Evolutionary conservation across 495 filamentous ascomycete genomes (phyloP), one percentile per base, ranked within the genome.

Genomic region (Penicillium soppii): DNA sequence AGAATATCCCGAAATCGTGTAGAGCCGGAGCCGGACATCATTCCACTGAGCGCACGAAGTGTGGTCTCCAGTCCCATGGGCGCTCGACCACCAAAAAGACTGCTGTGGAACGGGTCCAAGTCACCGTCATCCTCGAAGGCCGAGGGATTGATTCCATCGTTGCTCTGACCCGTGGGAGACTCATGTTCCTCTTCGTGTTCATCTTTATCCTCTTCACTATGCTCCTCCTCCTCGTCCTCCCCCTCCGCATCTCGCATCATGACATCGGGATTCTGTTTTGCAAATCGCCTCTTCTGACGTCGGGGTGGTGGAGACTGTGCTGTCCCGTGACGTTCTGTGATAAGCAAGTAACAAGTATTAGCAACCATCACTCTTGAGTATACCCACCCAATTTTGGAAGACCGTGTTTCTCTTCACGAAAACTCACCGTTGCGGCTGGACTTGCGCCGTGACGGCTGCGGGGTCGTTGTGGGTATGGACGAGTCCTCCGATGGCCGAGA

Each of bases 11-110:
- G 83, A 36, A 99, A 72, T 37, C 90, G 83, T 5, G 84, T 78
- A 20, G 88, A 88, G n/a, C n/a, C n/a, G 49, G 90, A 82, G 27
- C 90, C 88, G 2, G 90, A 85, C 73, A 96, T 90, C 80, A 97
- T 94, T 53, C 94, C 92, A 51, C 80, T 94, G 54, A 98, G 71
- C 5, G 89, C 88, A 55, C 94, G 80, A 5, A 98, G 80, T 7
- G 91, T 95, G 58, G 74, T 89, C 16, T 89, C 89, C n/a, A 97
- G 75, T 25, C 80, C 80, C 54, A 79, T 71, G 2, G 86, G 76
- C 16, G 82, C 80, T 25, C 81, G 81, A 15, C 82, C 80, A 48
- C 89, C 86, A 50, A 95, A 87, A 55, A 84, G 80, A 48, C 82
- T 77, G 38, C 81, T 83, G 32, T 81, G 79, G 63, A 96, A 96